These are phyloP conservation scores for Fusarium drepaniforme DNA, from an alignment of 2,329 filamentous ascomycete genomes.

Conservation along the genomic window DNA sequence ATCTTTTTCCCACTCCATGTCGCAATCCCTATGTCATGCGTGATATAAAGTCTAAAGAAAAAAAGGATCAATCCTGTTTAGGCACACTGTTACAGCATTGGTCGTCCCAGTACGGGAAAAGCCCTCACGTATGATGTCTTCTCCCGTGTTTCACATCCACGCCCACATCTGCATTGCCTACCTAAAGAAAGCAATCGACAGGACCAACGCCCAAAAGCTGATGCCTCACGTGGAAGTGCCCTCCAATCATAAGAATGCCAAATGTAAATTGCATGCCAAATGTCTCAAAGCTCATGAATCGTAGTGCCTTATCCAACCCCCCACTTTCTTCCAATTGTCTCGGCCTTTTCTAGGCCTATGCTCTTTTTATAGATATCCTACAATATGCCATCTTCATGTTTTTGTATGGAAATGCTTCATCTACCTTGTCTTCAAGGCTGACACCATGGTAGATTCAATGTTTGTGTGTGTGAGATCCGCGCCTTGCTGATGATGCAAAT, in stretches of 20 bases:
- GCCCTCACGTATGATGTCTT: background rate
- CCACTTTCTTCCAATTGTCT: background rate
- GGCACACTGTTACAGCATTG: background rate
- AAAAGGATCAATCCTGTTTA: background rate
- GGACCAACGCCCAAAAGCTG: background rate
- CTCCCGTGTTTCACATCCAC: conserved; percentile 6
- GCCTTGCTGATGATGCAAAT: conserved; percentile 11
- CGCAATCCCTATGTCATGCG: conserved; percentile 16
- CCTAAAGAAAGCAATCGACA: background rate
- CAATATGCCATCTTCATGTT: background rate
- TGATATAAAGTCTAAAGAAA: background rate
- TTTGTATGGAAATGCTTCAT: background rate
- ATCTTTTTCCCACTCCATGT: conserved; percentile 1
- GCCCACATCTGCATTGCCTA: background rate
- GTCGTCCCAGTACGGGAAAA: background rate
- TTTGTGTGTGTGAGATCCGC: conserved; percentile 5
- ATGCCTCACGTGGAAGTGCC: background rate
- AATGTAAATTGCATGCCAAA: background rate
- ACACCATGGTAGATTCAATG: conserved; percentile 6
- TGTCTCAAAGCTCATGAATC: conserved; percentile 28
- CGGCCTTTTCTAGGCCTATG: background rate
- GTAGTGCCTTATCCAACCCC: conserved; percentile 16
- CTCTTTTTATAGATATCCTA: background rate
- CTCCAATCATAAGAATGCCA: background rate
- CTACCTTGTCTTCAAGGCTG: background rate